phyloP scores from a whole-genome alignment of 805 yeast genomes.

The Candida qinlingensis region DNA sequence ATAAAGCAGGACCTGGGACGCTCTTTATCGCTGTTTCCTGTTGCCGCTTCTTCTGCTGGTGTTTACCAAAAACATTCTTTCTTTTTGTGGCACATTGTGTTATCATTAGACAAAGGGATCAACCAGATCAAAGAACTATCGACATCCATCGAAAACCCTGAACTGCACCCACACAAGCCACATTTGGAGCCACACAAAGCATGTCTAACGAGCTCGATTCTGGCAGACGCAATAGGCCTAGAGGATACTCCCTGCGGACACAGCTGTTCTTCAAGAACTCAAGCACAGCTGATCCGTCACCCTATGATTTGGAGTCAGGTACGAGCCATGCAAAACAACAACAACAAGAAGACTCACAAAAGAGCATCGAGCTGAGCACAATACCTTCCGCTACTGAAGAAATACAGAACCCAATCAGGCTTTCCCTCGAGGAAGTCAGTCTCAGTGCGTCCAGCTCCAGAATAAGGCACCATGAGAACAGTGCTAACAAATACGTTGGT shows the following conservation, averaged over 20 bases:
- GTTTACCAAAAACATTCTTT: too few relatives aligned
- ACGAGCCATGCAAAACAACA: conserved; percentile 26
- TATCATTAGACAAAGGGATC: too few relatives aligned
- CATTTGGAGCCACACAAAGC: too few relatives aligned
- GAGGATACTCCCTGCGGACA: conserved; percentile 65
- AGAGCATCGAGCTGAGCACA: conserved; percentile 4
- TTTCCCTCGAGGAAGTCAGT: conserved; percentile 4
- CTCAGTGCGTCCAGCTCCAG: conserved; percentile 20
- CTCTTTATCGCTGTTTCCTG: too few relatives aligned
- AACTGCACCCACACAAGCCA: too few relatives aligned
- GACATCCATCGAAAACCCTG: too few relatives aligned
- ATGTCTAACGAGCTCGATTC: neutral
- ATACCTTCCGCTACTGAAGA: conserved; percentile 1
- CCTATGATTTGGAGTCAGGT: conserved; percentile 18
- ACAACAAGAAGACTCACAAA: conserved; percentile 12
- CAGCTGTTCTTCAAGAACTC: conserved; percentile 51
- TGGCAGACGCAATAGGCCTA: conserved; percentile 32
- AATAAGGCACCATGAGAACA: conserved; percentile 10
- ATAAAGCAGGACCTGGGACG: too few relatives aligned
- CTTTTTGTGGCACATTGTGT: too few relatives aligned
- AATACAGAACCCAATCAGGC: neutral
- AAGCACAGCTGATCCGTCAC: neutral
- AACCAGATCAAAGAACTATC: too few relatives aligned
- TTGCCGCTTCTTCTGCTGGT: too few relatives aligned
- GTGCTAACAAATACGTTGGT: conserved; percentile 17